phyloP scores from a whole-genome alignment of 441 rosid species.

The Jatropha podagrica region DNA sequence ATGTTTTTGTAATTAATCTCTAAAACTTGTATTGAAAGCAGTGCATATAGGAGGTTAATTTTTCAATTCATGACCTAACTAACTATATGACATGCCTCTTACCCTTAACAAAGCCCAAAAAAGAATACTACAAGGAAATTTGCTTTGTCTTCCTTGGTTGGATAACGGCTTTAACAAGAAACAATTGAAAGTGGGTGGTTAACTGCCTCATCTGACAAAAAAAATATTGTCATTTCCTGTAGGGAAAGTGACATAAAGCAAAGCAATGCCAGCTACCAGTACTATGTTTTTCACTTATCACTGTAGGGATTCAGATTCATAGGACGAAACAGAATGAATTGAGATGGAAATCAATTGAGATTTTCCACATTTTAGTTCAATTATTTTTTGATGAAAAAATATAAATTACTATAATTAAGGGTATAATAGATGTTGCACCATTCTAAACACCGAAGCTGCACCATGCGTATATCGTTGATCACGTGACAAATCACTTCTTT shows the following conservation, averaged over 20 bases:
- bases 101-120: constrained; percentile 10
- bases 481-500: no score
- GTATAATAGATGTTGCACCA: no score
- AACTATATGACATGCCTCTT: constrained; percentile 34
- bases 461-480: no score
- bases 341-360: no score
- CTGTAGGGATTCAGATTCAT: no score
- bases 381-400: no score
- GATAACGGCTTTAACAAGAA: constrained; percentile 52
- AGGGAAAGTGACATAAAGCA: constrained; percentile 17
- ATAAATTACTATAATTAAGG: no score
- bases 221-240: not conserved
- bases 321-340: no score
- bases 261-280: not conserved
- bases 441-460: no score
- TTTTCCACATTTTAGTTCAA: no score
- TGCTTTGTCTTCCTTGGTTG: constrained; percentile 22
- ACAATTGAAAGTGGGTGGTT: constrained; percentile 33
- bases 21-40: constrained; percentile 39
- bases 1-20: not conserved
- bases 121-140: not conserved
- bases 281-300: not conserved
- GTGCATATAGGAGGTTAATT: constrained; percentile 34
- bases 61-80: constrained; percentile 48
- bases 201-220: constrained; percentile 24